Evolutionary conservation across 495 filamentous ascomycete species (phyloP), one percentile per base, ranked within the genome.

Genomic region (Lasiosphaeria miniovina): DNA sequence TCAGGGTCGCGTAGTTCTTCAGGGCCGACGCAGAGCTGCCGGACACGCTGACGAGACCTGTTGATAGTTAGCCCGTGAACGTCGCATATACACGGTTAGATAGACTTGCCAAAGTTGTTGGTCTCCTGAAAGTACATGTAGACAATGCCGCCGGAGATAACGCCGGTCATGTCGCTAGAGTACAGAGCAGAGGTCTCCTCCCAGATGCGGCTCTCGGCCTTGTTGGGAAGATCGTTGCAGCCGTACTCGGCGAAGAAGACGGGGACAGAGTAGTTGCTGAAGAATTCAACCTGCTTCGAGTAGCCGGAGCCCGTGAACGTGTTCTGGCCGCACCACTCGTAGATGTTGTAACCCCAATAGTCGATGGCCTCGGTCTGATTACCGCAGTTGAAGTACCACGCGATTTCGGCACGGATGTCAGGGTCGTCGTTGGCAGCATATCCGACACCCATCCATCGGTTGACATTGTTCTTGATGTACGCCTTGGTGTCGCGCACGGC

Each of bases 341-440:
- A 98, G 79, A 97, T 93, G 77, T 98, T 98, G 83, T 96, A 96
- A 54, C 94, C 94, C 91, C 91, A 97, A 81, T 91, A 97, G 73
- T 98, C 93, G 61, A 96, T 93, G 45, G 85, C 76, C 11, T 83
- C 78, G 0, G 76, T 75, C 35, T 77, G 57, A 36, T 82, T 71
- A 54, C 88, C 89, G 68, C 94, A 98, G 82, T 96, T 90, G 80
- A 98, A 94, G 77, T 94, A 98, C 70, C 91, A 75, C 36, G 90
- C 90, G 65, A 98, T 83, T 65, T 88, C 70, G 41, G 71, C 75
- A 59, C 94, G 90, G 65, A 96, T 97, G 8, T 82, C 76, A 1
- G 84, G 75, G 64, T 95, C 91, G 68, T 98, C 94, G 70, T 94
- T 93, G 69, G 93, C 91, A 46, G 94, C 93, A 76, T 98, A 98